These are phyloP conservation scores for Acidiella bohemica DNA, from an alignment of 495 filamentous ascomycete species.

Conservation along the genomic window DNA sequence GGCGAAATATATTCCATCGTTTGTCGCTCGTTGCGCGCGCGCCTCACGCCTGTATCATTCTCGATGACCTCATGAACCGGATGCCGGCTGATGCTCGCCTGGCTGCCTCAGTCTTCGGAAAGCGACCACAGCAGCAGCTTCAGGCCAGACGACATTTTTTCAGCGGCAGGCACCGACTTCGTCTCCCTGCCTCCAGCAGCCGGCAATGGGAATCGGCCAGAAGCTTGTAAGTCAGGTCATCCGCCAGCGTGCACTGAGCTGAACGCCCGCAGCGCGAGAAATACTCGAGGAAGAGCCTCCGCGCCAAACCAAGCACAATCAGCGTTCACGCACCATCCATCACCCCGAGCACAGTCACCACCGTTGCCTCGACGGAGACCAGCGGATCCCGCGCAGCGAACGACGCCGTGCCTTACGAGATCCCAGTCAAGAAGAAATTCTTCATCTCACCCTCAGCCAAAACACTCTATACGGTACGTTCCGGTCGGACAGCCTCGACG, in stretches of 20 bases:
- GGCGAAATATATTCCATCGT: too few species aligned
- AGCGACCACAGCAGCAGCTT: background rate
- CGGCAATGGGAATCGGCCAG: background rate
- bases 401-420: too few species aligned
- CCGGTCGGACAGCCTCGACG: too few species aligned
- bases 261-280: background rate
- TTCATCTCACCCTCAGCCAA: constrained; percentile 8
- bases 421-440: background rate
- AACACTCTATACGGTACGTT: constrained; percentile 8
- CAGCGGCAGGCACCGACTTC: background rate
- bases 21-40: too few species aligned
- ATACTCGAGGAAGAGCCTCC: background rate
- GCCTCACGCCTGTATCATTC: background rate
- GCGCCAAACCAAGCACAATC: too few species aligned
- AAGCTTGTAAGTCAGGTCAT: constrained; percentile 3
- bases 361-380: too few species aligned
- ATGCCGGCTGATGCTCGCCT: constrained; percentile 10
- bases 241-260: background rate
- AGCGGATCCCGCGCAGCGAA: too few species aligned
- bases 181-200: too few species aligned
- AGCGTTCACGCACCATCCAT: too few species aligned
- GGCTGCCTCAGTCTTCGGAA: background rate
- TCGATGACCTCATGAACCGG: background rate
- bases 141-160: background rate
- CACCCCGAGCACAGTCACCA: too few species aligned